These are phyloP conservation scores for Flaveria bidentis DNA, from an alignment of 129 eudicot genomes.

Conservation along the genomic window DNA sequence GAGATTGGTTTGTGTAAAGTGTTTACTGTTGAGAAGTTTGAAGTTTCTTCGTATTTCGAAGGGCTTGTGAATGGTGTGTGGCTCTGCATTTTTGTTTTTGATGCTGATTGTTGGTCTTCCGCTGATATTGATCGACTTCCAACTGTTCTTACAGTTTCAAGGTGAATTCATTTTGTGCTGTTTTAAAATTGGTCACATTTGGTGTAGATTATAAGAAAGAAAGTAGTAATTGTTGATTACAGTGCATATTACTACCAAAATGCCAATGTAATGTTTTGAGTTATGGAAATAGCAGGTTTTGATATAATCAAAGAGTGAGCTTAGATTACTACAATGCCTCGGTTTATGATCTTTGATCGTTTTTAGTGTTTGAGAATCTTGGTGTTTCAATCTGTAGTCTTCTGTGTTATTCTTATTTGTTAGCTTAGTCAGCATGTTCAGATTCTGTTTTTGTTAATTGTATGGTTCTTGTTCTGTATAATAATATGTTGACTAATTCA, in stretches of 20 bases:
- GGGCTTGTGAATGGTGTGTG: slow-evolving; percentile 53
- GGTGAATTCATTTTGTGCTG: slow-evolving; percentile 27
- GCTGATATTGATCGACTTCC: slow-evolving; percentile 41
- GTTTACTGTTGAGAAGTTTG: slow-evolving; percentile 41
- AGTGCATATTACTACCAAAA: too few species aligned
- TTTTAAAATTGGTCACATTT: neutral
- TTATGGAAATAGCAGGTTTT: too few species aligned
- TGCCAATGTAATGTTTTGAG: too few species aligned
- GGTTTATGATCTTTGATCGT: neutral
- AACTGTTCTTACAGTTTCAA: slow-evolving; percentile 40
- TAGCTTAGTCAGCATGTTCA: slow-evolving; percentile 9
- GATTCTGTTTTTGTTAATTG: neutral
- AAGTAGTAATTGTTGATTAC: too few species aligned
- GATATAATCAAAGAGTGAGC: neutral
- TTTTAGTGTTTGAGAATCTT: neutral
- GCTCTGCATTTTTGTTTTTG: slow-evolving; percentile 53
- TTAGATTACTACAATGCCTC: too few species aligned
- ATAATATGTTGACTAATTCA: slow-evolving; percentile 17
- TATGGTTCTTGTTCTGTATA: slow-evolving; percentile 21
- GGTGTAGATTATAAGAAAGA: neutral
- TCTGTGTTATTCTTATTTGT: slow-evolving; percentile 26
- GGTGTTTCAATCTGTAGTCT: neutral
- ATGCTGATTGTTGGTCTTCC: slow-evolving; percentile 23
- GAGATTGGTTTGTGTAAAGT: slow-evolving; percentile 42
- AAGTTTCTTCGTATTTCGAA: slow-evolving; percentile 39